Evolutionary conservation across 805 yeast species (phyloP), one percentile per base, ranked within the genome.

Genomic region (Danielia reshetovae): DNA sequence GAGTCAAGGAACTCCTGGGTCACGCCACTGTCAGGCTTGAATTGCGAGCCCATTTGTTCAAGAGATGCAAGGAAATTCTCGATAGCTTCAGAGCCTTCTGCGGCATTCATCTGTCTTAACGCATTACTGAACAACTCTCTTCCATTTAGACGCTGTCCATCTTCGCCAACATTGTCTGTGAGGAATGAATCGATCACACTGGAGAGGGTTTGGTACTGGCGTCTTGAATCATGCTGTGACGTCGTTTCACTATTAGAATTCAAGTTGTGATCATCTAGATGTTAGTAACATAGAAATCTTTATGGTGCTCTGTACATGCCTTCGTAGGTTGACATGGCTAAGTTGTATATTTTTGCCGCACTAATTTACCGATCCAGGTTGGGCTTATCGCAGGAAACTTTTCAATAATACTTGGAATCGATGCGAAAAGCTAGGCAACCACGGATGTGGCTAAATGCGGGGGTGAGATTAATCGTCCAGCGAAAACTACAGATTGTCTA

Each of bases 1-100:
- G 82, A 65, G 51, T 88, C 97, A 5, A 90, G 60, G 49, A 76
- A 86, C 27, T 71, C 72, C 42, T 83, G 84, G 8, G 78, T 63
- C 4, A 86, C 84, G 0, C 93, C 90, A 35, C 59, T 59, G 15
- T 37, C 13, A 6, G 43, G 30, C 17, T 33, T 30, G 15, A 29
- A 28, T 14, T 35, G 35, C 3, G 33, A 37, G 2, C 37, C 35
- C 24, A 39, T 29, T 13, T 34, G 36, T 12, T 55, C 47, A 8
- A 61, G 42, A 2, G 52, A 39, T 7, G 48, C 48, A 12, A 64
- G 39, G 15, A 62, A 51, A 28, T 55, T 53, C 8, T 49, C 38
- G 1, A 63, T 64, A 26, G 61, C 34, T 24, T 41, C 44, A 1
- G 62, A 54, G 8, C 61, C 63, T 22, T 57, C 63, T 25, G 59